phyloP scores from a whole-genome alignment of 768 basidiomycete genomes.

The Suillus decipiens region DNA sequence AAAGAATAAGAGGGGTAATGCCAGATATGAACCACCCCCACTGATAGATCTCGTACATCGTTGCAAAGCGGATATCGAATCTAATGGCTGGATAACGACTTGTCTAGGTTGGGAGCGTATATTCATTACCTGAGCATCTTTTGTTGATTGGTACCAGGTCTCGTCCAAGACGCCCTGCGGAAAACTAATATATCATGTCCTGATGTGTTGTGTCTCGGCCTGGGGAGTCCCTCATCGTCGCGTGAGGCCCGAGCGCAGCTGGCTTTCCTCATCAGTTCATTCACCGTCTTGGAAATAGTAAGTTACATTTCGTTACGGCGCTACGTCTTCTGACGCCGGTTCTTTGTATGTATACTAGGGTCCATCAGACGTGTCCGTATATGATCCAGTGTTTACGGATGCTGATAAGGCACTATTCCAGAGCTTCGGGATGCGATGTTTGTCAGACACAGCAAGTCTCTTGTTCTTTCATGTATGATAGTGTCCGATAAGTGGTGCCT shows the following conservation, averaged over 20 bases:
- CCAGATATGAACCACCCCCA: constrained; percentile 32
- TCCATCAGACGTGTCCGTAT: constrained; percentile 49
- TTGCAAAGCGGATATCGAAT: constrained; percentile 45
- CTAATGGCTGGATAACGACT: constrained; percentile 53
- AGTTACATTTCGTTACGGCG: constrained; percentile 36
- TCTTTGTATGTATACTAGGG: constrained; percentile 38
- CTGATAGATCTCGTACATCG: constrained; percentile 42
- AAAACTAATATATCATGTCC: constrained; percentile 22
- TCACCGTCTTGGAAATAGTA: constrained; percentile 59
- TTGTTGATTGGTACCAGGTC: neutral
- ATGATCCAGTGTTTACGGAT: constrained; percentile 74
- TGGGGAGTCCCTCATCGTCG: constrained; percentile 71
- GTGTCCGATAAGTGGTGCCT: constrained; percentile 15
- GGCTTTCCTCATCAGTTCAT: constrained; percentile 59
- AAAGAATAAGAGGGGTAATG: constrained; percentile 50
- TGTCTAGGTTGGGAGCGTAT: constrained; percentile 51
- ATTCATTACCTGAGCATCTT: neutral
- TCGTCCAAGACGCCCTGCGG: constrained; percentile 35
- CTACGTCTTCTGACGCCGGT: constrained; percentile 15
- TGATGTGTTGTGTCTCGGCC: constrained; percentile 64
- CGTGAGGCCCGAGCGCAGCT: constrained; percentile 67
- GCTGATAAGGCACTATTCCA: constrained; percentile 56
- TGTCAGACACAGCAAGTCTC: constrained; percentile 51
- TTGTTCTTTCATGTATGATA: constrained; percentile 13
- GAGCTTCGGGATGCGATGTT: constrained; percentile 35